Base-by-base conservation (phyloP, 106 monocot genomes). In the Narthecium ossifragum region DNA sequence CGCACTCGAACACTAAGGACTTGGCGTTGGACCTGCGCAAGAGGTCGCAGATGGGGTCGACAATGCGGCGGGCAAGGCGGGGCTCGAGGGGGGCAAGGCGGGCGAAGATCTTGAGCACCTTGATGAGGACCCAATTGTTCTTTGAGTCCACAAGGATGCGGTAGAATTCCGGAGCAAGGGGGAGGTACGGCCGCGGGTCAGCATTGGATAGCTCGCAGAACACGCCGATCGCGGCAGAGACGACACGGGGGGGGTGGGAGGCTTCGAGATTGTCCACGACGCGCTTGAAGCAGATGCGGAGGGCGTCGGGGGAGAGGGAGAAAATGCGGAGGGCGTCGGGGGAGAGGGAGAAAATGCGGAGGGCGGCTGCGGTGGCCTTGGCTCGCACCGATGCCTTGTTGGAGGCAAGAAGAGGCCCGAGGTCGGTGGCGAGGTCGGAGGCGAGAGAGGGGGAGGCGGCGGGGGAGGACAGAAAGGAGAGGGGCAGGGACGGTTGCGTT, bases 51-150 rank as follows among this genome's bases (percentile, higher is more conserved):
- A 94, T 57, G 5, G 94, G 86, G 14, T 86, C 90, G 21, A 73
- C 73, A 13, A 94, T 64, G 31, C 73, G 46, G 18, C 46, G 52
- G 17, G 70, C 73, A 2, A 96, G 70, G 21, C 90, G 77, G 8
- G 80, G 72, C 61, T 96, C 94, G 0, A 90, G 59, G 2, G 70
- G 69, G 1, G 55, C 78, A 18, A 96, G 69, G 30, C 83, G 56
- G 0, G 73, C 21, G 54, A 96, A 90, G 53, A 96, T 83, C 80
- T 96, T 96, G 22, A 96, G 50, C 5, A 78, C 62, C 73, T 96
- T 96, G 70, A 96, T 96, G 63, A 90, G 65, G 8, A 82, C 67
- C 94, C 94, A 96, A 26, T 90, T 96, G 60, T 69, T 73, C 31
- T 52, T 65, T 37, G 78, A 86, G 32, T 73, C 74, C 7, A 60